Conservation (phyloP, 2,329 filamentous ascomycete genomes). For the Dactylellina haptotyla region DNA sequence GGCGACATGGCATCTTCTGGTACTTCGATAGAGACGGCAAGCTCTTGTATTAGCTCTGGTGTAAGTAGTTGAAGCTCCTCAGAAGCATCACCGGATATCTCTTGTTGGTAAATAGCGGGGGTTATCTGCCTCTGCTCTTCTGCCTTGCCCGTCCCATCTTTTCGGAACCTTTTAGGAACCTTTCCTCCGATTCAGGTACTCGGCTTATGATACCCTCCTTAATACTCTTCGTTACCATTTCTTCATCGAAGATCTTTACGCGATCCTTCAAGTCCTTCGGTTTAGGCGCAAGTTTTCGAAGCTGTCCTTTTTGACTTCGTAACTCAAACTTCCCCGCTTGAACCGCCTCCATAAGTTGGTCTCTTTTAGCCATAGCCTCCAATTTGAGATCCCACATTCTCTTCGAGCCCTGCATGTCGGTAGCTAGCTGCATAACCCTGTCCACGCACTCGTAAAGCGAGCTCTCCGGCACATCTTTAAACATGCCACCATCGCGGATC, state of each 20-base stretch:
- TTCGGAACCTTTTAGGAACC: too few species aligned
- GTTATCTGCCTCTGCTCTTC: too few species aligned
- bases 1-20: not conserved
- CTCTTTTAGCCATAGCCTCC: not conserved
- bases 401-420: not conserved
- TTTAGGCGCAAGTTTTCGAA: not conserved
- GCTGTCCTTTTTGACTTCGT: not conserved
- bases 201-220: not conserved
- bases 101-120: too few species aligned
- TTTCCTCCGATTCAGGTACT: too few species aligned
- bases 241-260: not conserved
- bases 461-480: not conserved
- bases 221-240: not conserved
- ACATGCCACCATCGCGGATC: not conserved
- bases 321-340: not conserved
- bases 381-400: not conserved
- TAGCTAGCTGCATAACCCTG: not conserved
- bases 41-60: not conserved
- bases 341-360: not conserved
- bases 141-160: too few species aligned
- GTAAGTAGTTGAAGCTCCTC: too few species aligned
- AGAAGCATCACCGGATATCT: too few species aligned
- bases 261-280: not conserved
- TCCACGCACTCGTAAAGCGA: not conserved
- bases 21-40: not conserved